Evolutionary conservation across 768 basidiomycete genomes (phyloP), one percentile per base, ranked within the genome.

Genomic region (Glaciozyma martinii): DNA sequence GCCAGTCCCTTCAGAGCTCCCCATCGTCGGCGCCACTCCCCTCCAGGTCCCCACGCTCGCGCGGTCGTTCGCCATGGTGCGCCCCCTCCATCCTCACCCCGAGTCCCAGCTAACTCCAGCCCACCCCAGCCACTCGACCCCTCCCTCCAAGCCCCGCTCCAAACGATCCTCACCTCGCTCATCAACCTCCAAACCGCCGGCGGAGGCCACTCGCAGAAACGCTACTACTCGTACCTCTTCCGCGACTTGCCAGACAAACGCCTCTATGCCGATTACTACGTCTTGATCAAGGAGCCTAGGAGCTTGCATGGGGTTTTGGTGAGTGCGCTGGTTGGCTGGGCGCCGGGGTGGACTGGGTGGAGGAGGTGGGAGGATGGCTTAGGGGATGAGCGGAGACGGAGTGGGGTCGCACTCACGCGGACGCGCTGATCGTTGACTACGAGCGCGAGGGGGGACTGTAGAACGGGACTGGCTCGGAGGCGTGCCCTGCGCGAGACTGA

Each of bases 191-290:
- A 66, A 44, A 63, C 64, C 5, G 30, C 63, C 4, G 46, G 57
- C 1, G 62, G 62, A 12, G 53, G 56, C 1, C 56, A 55, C 33
- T 44, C 50, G 33, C 33, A 23, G 21, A 63, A 55, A 44, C 68
- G 68, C 33, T 63, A 25, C 56, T 66, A 66, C 57, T 63, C 68
- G 32, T 42, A 37, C 56, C 65, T 70, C 65, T 70, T 70, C 44
- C 59, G 65, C 52, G 68, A 70, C 57, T 62, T 70, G 5, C 68
- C 68, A 29, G 62, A 59, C 57, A 62, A 62, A 5, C 15, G 9
- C 13, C 25, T 33, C 16, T 70, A 70, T 44, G 62, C 68, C 5
- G 68, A 70, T 43, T 70, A 70, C 60, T 66, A 66, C 59, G 18
- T 60, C 21, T n/a, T 66, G 16, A 70, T 70, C 63, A 64, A 60